A percentile compares a stretch with the other conserved stretches of the same genome.
Conservation (phyloP, 2,329 filamentous ascomycete species). For the Talaromyces sp. region DNA sequence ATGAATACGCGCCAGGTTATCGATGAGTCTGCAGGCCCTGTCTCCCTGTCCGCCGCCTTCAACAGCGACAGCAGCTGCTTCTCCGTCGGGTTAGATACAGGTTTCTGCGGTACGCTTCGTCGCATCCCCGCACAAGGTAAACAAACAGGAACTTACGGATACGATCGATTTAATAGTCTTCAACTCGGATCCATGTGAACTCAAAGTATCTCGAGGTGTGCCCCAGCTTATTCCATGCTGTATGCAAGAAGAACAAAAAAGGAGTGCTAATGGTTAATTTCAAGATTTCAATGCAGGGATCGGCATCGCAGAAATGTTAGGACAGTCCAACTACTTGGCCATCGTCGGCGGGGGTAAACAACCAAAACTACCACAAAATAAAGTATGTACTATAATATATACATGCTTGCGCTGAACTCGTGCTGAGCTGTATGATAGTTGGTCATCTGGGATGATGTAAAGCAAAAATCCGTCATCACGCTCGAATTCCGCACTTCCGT, state of each 20-base stretch:
- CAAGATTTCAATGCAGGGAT: constrained; percentile 77
- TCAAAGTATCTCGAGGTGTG: constrained; percentile 61
- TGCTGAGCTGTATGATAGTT: constrained; percentile 40
- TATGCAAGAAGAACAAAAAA: background rate
- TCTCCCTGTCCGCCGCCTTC: constrained; percentile 79
- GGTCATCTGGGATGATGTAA: constrained; percentile 87
- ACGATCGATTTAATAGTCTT: constrained; percentile 54
- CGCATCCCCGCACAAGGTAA: constrained; percentile 11
- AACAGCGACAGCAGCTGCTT: constrained; percentile 84
- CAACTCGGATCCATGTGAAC: constrained; percentile 66
- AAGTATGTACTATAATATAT: constrained; percentile 49
- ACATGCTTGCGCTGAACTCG: background rate
- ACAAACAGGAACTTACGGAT: constrained; percentile 19
- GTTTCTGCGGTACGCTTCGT: constrained; percentile 68
- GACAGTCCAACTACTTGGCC: constrained; percentile 79
- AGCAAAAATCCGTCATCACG: constrained; percentile 69
- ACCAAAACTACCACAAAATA: constrained; percentile 83
- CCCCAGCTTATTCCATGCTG: background rate
- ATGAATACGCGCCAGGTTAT: constrained; percentile 93
- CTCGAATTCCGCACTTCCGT: constrained; percentile 78
- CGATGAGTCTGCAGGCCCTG: constrained; percentile 68
- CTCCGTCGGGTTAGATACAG: constrained; percentile 78
- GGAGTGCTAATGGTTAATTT: background rate
- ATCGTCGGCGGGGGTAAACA: constrained; percentile 83
- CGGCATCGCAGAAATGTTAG: constrained; percentile 80